Conservation (phyloP, 192 early-diverging fungal species). For the Geranomyces michiganensis region DNA sequence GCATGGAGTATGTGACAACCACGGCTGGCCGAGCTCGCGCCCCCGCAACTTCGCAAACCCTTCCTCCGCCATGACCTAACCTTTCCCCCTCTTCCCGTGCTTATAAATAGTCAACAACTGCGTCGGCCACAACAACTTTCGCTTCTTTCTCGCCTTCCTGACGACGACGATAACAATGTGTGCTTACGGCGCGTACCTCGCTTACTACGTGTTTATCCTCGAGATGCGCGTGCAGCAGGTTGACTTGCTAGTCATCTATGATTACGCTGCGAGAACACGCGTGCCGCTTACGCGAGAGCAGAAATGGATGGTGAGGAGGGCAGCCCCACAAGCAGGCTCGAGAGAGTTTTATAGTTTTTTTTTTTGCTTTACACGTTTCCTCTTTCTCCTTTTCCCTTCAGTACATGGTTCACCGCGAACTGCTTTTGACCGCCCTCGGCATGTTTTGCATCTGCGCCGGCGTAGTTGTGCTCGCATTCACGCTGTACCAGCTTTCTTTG, state of each 20-base stretch:
- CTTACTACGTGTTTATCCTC: conserved; percentile 27
- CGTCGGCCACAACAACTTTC: conserved; percentile 56
- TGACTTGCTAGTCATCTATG: conserved; percentile 19
- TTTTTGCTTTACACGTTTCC: not conserved
- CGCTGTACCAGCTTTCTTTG: conserved; percentile 42
- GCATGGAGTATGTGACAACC: conserved; percentile 45
- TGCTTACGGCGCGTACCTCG: conserved; percentile 46
- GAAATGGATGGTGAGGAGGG: conserved; percentile 37
- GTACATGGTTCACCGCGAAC: conserved; percentile 42
- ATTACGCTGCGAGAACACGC: conserved; percentile 9
- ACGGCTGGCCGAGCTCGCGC: not conserved
- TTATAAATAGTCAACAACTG: conserved; percentile 51
- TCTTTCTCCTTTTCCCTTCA: conserved; percentile 1
- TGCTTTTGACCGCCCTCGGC: conserved; percentile 38
- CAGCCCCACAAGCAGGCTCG: not conserved
- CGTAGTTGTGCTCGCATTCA: conserved; percentile 45
- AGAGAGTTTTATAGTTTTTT: not conserved
- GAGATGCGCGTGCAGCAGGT: conserved; percentile 39
- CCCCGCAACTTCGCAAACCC: not conserved
- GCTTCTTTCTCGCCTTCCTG: conserved; percentile 52
- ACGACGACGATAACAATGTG: conserved; percentile 31
- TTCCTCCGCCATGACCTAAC: not conserved
- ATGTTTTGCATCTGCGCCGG: conserved; percentile 44
- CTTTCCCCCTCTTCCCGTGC: not conserved
- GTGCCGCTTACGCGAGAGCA: conserved; percentile 37